A percentile compares a stretch with the other conserved stretches of the same genome.
phyloP scores from a whole-genome alignment of 192 early-diverging fungal species.

The Podila minutissima region DNA sequence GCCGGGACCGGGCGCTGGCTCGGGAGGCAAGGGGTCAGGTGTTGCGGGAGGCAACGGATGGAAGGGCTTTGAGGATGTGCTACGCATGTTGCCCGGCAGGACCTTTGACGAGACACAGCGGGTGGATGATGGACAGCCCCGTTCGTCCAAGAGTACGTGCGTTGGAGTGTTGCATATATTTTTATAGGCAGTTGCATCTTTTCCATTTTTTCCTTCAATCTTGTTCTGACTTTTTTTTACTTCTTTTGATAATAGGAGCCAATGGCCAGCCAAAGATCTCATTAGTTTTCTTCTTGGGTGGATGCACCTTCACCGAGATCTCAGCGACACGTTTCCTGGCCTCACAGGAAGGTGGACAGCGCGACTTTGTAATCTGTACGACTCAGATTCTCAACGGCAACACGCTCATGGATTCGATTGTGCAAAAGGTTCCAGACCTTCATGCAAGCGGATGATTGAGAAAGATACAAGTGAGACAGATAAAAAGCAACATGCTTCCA shows the following conservation, averaged over 20 bases:
- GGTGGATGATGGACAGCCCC: constrained; percentile 59
- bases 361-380: constrained; percentile 88
- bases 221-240: background rate
- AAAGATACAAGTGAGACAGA: background rate
- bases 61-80: constrained; percentile 90
- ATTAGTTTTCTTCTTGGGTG: constrained; percentile 93
- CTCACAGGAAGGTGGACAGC: constrained; percentile 77
- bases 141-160: constrained; percentile 50
- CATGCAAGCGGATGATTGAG: constrained; percentile 17
- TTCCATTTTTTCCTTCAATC: background rate
- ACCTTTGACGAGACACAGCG: constrained; percentile 82
- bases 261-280: constrained; percentile 74
- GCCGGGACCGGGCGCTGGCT: constrained; percentile 15
- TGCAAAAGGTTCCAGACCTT: constrained; percentile 52
- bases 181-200: background rate
- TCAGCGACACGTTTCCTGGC: constrained; percentile 90
- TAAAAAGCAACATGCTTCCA: background rate
- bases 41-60: constrained; percentile 71
- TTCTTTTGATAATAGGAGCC: constrained; percentile 43
- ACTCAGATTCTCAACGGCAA: constrained; percentile 93
- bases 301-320: constrained; percentile 94
- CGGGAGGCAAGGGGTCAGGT: constrained; percentile 23
- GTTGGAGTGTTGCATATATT: background rate
- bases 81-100: constrained; percentile 81
- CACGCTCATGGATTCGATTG: constrained; percentile 70